Percentiles rank a stretch among this genome's conserved stretches.
Evolutionary conservation across 495 filamentous ascomycete genomes (phyloP).

Genomic region (Hyaloscypha finlandica): DNA sequence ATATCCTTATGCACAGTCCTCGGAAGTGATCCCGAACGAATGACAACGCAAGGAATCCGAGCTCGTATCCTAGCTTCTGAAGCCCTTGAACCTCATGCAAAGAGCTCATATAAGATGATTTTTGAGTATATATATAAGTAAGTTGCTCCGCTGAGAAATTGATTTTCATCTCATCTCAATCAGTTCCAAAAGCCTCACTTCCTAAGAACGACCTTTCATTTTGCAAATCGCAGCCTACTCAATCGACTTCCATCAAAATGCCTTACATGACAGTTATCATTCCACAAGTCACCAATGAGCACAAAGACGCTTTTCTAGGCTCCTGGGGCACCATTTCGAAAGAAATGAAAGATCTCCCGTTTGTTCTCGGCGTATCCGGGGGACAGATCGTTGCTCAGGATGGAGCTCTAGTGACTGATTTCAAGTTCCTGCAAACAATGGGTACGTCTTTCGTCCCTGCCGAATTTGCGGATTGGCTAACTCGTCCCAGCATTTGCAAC

Average conservation of each 20-base stretch:
- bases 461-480: background rate
- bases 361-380: conserved; percentile 13
- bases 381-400: conserved; percentile 17
- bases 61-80: too few species aligned
- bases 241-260: conserved; percentile 17
- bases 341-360: conserved; percentile 18
- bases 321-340: conserved; percentile 11
- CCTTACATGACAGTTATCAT: conserved; percentile 23
- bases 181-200: too few species aligned
- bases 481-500: conserved; percentile 17
- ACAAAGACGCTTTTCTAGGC: conserved; percentile 15
- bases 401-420: conserved; percentile 9
- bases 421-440: conserved; percentile 23
- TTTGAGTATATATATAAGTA: too few species aligned
- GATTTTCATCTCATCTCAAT: too few species aligned
- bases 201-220: too few species aligned
- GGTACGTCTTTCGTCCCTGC: background rate
- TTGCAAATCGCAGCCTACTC: too few species aligned
- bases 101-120: too few species aligned
- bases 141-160: too few species aligned
- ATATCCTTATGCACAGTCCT: too few species aligned
- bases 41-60: too few species aligned
- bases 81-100: too few species aligned
- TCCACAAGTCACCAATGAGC: conserved; percentile 15
- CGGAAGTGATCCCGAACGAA: too few species aligned